A percentile compares a stretch with the other conserved stretches of the same genome.
These are phyloP conservation scores for Ephemerocybe angulata DNA, from an alignment of 768 basidiomycete species.

Conservation along the genomic window DNA sequence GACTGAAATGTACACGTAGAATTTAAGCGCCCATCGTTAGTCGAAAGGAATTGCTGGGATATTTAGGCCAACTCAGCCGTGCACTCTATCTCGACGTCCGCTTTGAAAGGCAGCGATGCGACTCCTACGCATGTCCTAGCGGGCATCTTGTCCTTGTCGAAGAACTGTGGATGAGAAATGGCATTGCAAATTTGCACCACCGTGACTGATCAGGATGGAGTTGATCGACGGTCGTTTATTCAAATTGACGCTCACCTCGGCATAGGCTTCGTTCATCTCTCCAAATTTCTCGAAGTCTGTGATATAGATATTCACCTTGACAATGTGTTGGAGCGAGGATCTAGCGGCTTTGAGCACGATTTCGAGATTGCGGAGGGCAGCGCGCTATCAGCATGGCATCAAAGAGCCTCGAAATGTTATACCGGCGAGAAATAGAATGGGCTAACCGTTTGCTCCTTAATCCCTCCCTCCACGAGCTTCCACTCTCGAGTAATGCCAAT, in stretches of 20 bases:
- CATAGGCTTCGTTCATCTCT: slow-evolving; percentile 15
- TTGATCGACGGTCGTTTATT: too few species aligned
- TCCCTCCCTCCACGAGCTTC: slow-evolving; percentile 14
- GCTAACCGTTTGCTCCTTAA: slow-evolving; percentile 12
- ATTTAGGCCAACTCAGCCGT: slow-evolving; percentile 4
- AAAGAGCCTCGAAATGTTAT: background rate
- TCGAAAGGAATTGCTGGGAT: too few species aligned
- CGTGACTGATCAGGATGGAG: too few species aligned
- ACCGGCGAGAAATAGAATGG: background rate
- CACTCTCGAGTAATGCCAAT: slow-evolving; percentile 12
- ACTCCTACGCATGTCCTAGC: slow-evolving; percentile 16
- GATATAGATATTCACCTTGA: slow-evolving; percentile 15
- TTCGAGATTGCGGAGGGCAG: slow-evolving; percentile 14
- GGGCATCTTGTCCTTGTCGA: slow-evolving; percentile 9
- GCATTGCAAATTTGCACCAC: background rate
- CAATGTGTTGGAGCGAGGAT: slow-evolving; percentile 9
- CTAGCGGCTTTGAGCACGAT: slow-evolving; percentile 15
- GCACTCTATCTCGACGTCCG: slow-evolving; percentile 16
- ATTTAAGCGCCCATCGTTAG: too few species aligned
- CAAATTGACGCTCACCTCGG: slow-evolving; percentile 14
- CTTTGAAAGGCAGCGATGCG: slow-evolving; percentile 13
- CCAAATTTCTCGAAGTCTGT: slow-evolving; percentile 10
- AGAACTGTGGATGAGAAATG: slow-evolving; percentile 10
- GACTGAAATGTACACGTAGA: too few species aligned
- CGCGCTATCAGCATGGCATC: slow-evolving; percentile 6